A percentile compares a stretch with the other conserved stretches of the same genome.
phyloP scores from a whole-genome alignment of 2,329 filamentous ascomycete species.

The Penicillium sp. region DNA sequence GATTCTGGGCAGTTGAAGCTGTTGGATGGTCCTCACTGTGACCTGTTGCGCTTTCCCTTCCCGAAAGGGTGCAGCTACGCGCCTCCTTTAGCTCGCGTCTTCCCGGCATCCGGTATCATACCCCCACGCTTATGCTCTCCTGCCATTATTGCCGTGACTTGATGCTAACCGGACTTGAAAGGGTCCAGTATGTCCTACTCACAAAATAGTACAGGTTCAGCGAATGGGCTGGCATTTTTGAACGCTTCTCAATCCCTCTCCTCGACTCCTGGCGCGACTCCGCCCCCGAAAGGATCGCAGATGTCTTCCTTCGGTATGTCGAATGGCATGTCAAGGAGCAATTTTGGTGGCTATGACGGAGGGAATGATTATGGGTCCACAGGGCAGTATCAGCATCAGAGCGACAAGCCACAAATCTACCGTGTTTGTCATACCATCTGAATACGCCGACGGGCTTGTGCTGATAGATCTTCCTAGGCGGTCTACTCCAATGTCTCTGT shows the following conservation, averaged over 20 bases:
- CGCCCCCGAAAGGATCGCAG: slow-evolving; percentile 41
- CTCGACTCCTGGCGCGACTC: slow-evolving; percentile 45
- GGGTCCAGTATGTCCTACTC: slow-evolving; percentile 35
- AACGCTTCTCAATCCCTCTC: slow-evolving; percentile 44
- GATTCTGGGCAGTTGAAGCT: neutral
- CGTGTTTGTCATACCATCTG: slow-evolving; percentile 33
- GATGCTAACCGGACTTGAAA: slow-evolving; percentile 4
- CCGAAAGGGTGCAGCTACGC: slow-evolving; percentile 28
- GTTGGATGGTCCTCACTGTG: slow-evolving; percentile 16
- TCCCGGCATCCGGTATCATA: slow-evolving; percentile 22
- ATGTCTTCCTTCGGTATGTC: slow-evolving; percentile 42
- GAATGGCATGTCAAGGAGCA: slow-evolving; percentile 35
- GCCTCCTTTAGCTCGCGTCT: slow-evolving; percentile 30
- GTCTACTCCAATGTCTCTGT: slow-evolving; percentile 94
- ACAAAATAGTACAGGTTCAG: slow-evolving; percentile 36
- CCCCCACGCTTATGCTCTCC: slow-evolving; percentile 15
- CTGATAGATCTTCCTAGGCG: slow-evolving; percentile 50
- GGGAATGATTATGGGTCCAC: slow-evolving; percentile 39
- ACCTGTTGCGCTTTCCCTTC: slow-evolving; percentile 21
- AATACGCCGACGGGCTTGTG: neutral
- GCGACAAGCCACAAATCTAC: slow-evolving; percentile 46
- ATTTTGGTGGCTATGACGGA: slow-evolving; percentile 41
- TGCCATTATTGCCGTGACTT: slow-evolving; percentile 10
- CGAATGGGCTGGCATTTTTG: slow-evolving; percentile 38
- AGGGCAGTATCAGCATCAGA: slow-evolving; percentile 36